Evolutionary conservation across 179 eudicot genomes (phyloP), one percentile per base, ranked within the genome.

Genomic region (Gypsophila paniculata): DNA sequence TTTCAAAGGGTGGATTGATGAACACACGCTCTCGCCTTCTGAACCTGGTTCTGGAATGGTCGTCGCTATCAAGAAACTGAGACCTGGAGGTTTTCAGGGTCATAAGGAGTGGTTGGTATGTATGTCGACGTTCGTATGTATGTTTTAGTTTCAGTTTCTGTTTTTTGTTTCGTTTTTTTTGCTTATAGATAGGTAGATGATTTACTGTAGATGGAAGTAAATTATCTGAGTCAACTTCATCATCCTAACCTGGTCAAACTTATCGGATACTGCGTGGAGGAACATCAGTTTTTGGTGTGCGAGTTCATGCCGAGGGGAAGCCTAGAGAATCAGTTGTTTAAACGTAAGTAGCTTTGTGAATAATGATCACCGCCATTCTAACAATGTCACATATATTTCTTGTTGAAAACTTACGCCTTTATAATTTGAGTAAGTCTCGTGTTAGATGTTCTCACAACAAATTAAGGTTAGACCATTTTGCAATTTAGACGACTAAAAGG

Each of bases 101-200:
- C 99, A 94, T 79, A 89, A 88, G 76, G 99, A 94, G 88, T 94
- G 97, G 99, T 74, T 94, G 96, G 99, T 94, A 87, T 51, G 97
- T 75, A 32, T 42, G 39, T 72, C 53, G 9, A 18, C 68, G 36
- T 69, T 46, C 18, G 60, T 15, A 4, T 39, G 8, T n/a, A n/a
- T n/a, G n/a, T n/a, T n/a, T n/a, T n/a, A n/a, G n/a, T 29, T 44
- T 76, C 6, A 2, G 6, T 25, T 71, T 7, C 46, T 4, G 11
- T 60, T 14, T 51, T 9, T 29, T 29, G 4, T 72, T 42, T 18
- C 36, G 14, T 15, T 68, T 15, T 68, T 23, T 19, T 73, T 74
- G 59, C 68, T 81, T n/a, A n/a, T n/a, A n/a, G n/a, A n/a, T n/a
- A n/a, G 9, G 78, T 15, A 32, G 32, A 14, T 19, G 38, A 25